Evolutionary conservation across 2,329 filamentous ascomycete genomes (phyloP).

Genomic region (Colletotrichum cordylinicola): DNA sequence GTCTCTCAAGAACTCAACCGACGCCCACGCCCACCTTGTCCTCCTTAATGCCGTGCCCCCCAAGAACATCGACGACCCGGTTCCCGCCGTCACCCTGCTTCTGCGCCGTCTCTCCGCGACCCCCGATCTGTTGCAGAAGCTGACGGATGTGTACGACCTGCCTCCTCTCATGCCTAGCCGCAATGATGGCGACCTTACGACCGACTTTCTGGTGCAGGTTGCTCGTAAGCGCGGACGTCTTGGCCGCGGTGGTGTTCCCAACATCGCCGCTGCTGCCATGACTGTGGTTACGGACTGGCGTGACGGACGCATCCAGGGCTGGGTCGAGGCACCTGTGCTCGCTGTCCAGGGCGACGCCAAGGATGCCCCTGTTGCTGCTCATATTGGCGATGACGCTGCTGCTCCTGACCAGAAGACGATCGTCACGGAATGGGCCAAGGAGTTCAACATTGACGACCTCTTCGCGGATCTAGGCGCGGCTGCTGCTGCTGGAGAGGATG

Average conservation of each 20-base stretch:
- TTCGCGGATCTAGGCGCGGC: constrained; percentile 72
- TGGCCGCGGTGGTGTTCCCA: constrained; percentile 88
- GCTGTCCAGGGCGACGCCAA: constrained; percentile 50
- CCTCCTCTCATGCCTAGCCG: constrained; percentile 74
- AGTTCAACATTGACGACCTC: constrained; percentile 93
- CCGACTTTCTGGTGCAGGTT: constrained; percentile 93
- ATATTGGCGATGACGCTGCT: constrained; percentile 47
- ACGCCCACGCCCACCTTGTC: constrained; percentile 83
- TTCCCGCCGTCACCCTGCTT: constrained; percentile 87
- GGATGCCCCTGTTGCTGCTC: constrained; percentile 30
- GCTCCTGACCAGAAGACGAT: constrained; percentile 80
- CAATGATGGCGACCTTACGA: constrained; percentile 76
- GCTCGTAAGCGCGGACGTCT: constrained; percentile 90
- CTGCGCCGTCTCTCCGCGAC: constrained; percentile 79
- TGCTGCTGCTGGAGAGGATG: constrained; percentile 41
- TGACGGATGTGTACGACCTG: constrained; percentile 84
- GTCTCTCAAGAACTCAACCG: constrained; percentile 64
- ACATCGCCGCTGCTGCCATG: constrained; percentile 86
- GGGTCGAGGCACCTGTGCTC: constrained; percentile 79
- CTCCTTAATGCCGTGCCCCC: constrained; percentile 92
- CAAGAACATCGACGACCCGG: constrained; percentile 90
- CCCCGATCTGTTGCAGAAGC: constrained; percentile 75
- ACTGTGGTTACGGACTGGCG: constrained; percentile 96
- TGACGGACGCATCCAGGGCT: constrained; percentile 92
- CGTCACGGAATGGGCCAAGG: constrained; percentile 89